Conservation (phyloP, 2,329 filamentous ascomycete genomes). For the Beauveria rudraprayagi region DNA sequence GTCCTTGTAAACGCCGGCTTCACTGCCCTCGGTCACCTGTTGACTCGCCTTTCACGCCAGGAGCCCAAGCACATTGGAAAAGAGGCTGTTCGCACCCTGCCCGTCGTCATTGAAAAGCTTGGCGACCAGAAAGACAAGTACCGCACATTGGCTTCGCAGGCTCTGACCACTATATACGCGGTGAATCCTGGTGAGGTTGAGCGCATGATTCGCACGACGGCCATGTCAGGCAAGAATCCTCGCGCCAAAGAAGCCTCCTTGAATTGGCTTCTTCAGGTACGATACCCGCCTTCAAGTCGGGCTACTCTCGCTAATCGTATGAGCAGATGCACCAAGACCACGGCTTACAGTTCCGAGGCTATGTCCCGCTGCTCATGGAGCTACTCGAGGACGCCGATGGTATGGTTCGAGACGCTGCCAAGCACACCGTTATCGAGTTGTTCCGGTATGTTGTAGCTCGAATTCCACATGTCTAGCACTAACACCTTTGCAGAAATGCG, state of each 20-base stretch:
- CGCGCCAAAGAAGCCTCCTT: constrained; percentile 79
- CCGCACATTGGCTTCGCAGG: constrained; percentile 63
- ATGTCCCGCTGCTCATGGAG: constrained; percentile 76
- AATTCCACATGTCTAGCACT: constrained; percentile 1
- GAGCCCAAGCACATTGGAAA: constrained; percentile 66
- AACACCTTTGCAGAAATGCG: constrained; percentile 48
- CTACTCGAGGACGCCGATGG: constrained; percentile 86
- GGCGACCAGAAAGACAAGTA: constrained; percentile 85
- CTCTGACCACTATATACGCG: constrained; percentile 69
- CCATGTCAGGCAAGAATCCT: constrained; percentile 71
- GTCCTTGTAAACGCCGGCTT: constrained; percentile 76
- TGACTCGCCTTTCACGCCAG: constrained; percentile 80
- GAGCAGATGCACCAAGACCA: constrained; percentile 71
- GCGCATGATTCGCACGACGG: constrained; percentile 66
- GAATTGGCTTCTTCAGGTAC: constrained; percentile 74
- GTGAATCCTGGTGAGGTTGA: constrained; percentile 68
- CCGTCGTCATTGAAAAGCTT: constrained; percentile 73
- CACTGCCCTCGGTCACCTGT: constrained; percentile 76
- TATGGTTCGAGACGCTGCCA: constrained; percentile 77
- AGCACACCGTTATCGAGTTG: constrained; percentile 74
- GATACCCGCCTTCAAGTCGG: constrained; percentile 12
- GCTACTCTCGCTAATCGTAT: not conserved
- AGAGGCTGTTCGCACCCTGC: constrained; percentile 62
- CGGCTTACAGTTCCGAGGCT: constrained; percentile 70
- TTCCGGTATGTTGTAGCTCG: constrained; percentile 53